These are phyloP conservation scores for Trametes elegans DNA, from an alignment of 768 basidiomycete genomes.

Conservation along the genomic window DNA sequence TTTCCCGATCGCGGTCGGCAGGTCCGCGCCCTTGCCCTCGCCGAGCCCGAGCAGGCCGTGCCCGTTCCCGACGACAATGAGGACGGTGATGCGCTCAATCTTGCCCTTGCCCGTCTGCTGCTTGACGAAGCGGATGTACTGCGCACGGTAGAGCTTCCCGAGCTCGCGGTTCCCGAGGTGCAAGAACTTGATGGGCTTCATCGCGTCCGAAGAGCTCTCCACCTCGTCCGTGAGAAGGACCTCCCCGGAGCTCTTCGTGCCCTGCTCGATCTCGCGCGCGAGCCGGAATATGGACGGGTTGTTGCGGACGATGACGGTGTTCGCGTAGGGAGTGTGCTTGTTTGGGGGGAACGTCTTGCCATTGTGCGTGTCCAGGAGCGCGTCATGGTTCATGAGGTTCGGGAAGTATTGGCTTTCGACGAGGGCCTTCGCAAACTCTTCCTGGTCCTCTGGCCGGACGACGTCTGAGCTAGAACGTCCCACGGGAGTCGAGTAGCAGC, in stretches of 20 bases:
- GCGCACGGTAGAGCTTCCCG: constrained; percentile 38
- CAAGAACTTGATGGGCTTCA: constrained; percentile 36
- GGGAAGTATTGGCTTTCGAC: constrained; percentile 37
- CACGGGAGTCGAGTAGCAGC: constrained; percentile 9
- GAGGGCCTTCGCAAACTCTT: not conserved
- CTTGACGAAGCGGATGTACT: constrained; percentile 58
- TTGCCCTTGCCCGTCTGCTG: constrained; percentile 97
- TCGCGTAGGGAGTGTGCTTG: constrained; percentile 50
- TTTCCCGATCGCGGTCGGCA: constrained; percentile 49
- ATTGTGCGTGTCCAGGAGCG: constrained; percentile 60
- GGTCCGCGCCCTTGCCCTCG: constrained; percentile 71
- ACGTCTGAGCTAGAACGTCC: not conserved
- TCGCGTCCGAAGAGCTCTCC: constrained; percentile 15
- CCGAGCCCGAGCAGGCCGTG: constrained; percentile 82
- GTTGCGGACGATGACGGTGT: constrained; percentile 66
- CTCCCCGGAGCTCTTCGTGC: constrained; percentile 26
- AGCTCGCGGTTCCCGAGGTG: constrained; percentile 27
- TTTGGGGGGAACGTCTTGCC: constrained; percentile 52
- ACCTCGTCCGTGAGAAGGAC: constrained; percentile 28
- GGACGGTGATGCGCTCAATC: constrained; percentile 56
- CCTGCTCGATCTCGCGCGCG: constrained; percentile 32
- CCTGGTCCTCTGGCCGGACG: constrained; percentile 2
- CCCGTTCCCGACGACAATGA: constrained; percentile 80
- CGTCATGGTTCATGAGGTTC: constrained; percentile 61
- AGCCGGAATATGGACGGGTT: constrained; percentile 64